Conservation (phyloP, 176 grass and related monocot species). For the Guadua angustifolia region DNA sequence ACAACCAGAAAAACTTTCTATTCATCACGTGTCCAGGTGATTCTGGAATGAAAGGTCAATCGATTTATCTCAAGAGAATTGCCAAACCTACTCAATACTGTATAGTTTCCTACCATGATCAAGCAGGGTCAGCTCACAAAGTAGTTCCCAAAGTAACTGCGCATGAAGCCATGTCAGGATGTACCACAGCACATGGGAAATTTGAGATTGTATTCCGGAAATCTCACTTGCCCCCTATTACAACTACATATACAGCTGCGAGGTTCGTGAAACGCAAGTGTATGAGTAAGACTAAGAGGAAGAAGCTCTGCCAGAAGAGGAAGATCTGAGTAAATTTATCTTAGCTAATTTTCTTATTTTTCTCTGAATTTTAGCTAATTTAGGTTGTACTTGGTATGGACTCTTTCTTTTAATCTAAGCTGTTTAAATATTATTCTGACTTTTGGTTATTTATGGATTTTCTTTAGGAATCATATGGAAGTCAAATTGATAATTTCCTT, state of each 20-base stretch:
- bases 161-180: background rate
- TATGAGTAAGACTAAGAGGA: no score
- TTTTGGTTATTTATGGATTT: no score
- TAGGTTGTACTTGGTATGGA: no score
- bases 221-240: background rate
- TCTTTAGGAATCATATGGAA: no score
- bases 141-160: background rate
- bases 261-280: no score
- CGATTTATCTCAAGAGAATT: background rate
- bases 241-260: background rate
- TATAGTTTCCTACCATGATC: background rate
- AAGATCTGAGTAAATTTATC: no score
- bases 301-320: background rate
- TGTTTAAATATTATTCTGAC: no score
- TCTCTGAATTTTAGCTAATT: no score
- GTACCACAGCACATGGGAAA: background rate
- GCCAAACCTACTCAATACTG: no score
- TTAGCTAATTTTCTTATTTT: no score
- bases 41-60: background rate
- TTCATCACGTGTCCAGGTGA: background rate
- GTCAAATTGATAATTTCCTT: no score
- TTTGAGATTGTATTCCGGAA: background rate
- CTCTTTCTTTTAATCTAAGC: no score
- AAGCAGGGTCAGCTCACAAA: background rate
- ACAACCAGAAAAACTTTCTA: background rate